Percentiles rank a stretch among this genome's conserved stretches.
Conservation (phyloP, 2,329 filamentous ascomycete species). For the Domatiomyces catenatus region DNA sequence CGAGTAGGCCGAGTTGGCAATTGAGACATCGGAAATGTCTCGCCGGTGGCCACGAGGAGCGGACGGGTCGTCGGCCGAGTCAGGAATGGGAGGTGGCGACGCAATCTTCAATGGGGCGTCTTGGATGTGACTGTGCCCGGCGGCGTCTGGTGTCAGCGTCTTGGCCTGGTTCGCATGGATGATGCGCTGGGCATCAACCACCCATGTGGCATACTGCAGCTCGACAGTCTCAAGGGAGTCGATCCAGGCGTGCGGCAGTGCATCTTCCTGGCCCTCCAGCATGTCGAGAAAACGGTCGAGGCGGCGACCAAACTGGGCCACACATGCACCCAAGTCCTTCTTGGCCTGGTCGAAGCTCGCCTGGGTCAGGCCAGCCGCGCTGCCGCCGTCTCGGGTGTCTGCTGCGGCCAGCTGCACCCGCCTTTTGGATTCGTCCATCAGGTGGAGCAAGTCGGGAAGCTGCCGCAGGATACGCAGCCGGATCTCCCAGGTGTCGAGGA, state of each 20-base stretch:
- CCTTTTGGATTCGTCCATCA: constrained; percentile 36
- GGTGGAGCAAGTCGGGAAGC: constrained; percentile 51
- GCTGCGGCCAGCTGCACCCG: constrained; percentile 23
- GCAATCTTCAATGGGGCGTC: not conserved
- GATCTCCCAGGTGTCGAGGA: constrained; percentile 65
- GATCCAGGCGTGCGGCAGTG: constrained; percentile 73
- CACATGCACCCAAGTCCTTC: constrained; percentile 50
- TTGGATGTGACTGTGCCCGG: constrained; percentile 2
- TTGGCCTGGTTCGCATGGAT: constrained; percentile 28
- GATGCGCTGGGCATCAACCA: constrained; percentile 57
- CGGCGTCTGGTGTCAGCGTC: constrained; percentile 8
- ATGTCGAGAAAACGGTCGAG: constrained; percentile 77
- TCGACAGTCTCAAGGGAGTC: constrained; percentile 73
- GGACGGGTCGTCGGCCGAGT: not conserved
- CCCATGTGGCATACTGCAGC: constrained; percentile 64
- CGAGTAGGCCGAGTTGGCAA: constrained; percentile 16
- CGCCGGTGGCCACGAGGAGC: constrained; percentile 9
- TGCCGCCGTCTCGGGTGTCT: constrained; percentile 17
- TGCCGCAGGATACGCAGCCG: constrained; percentile 60
- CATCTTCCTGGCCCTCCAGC: constrained; percentile 70
- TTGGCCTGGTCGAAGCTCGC: constrained; percentile 28
- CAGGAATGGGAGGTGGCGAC: not conserved
- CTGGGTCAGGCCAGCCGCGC: constrained; percentile 17
- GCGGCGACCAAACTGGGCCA: constrained; percentile 52
- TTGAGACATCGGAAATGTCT: constrained; percentile 16